Base-by-base conservation (phyloP, 129 eudicot genomes). In the Flaveria linearis region DNA sequence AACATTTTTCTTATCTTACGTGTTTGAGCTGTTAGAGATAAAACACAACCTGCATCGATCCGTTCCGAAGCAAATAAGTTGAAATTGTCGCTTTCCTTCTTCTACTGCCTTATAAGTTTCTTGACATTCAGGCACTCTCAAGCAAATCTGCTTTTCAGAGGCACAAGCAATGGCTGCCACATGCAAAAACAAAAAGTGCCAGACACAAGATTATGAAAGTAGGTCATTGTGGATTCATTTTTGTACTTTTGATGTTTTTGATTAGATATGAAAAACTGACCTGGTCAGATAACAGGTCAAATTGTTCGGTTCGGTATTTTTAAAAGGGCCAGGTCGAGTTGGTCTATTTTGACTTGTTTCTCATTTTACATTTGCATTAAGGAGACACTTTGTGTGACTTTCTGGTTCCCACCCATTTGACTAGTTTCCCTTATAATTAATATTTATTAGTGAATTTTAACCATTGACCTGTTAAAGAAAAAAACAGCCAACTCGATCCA, bases 131-230 rank as follows among this genome's bases (percentile, higher is more conserved):
- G 98, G 96, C 90, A 5, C 92, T 90, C 60, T 92, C 96, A 22
- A 88, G 87, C 81, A 90, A 87, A 71, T 86, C 96, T 77, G 94
- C 95, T 69, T 93, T 88, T 78, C 91, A 90, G 81, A 90, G 92
- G 80, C 96, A 93, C 83, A 90, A 88, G 78, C 92, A 90, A 83
- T 93, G 98, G 98, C 74, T 93, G 69, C 90, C 85, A 74, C 90
- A 93, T 85, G 98, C 98, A 75, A 93, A 93, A 82, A 93, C 98
- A 63, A 95, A 92, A 45, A 90, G 98, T 82, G 98, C 98, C 65
- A 86, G 98, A 42, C 96, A 93, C 85, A 93, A 93, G 81, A 93
- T 93, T 69, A 88, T 88, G 89, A 93, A 85, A 78, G 98, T 93
- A 85, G 9, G 94, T 75, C 72, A 73, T 52, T 12, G 69, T 58